phyloP scores from a whole-genome alignment of 768 basidiomycete species.

The Mrakia frigida region DNA sequence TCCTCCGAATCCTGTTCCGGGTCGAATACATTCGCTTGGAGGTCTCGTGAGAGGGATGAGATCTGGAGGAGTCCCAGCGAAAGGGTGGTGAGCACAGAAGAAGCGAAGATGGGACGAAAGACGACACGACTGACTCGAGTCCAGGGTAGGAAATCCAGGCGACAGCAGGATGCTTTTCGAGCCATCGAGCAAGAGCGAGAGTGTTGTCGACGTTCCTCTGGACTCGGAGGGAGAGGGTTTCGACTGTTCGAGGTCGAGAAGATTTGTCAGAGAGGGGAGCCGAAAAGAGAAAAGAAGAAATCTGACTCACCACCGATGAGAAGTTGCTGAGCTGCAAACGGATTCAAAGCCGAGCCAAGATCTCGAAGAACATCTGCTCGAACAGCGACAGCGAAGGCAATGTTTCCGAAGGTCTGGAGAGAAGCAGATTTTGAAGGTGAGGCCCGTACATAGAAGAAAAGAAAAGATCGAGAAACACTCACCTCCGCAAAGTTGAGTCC shows the following conservation, averaged over 20 bases:
- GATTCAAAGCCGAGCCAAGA: neutral
- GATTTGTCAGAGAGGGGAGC: no score
- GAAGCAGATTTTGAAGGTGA: neutral
- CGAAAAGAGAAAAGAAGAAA: no score
- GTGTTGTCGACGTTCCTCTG: neutral
- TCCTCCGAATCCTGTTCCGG: neutral
- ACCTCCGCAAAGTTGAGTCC: neutral
- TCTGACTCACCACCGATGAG: no score
- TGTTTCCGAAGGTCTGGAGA: neutral
- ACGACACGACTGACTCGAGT: no score
- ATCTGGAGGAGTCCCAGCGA: no score
- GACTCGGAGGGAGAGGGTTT: neutral
- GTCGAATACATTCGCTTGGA: neutral
- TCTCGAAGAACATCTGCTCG: neutral
- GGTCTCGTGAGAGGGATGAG: neutral
- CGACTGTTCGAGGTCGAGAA: neutral
- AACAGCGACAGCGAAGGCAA: neutral
- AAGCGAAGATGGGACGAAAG: no score
- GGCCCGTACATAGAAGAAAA: no score
- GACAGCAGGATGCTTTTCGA: neutral
- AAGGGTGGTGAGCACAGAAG: no score
- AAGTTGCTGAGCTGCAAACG: neutral
- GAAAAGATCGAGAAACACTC: neutral
- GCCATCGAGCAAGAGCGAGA: neutral
- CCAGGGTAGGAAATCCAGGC: neutral